Base-by-base conservation (phyloP, 305 asterid genomes). In the Fraxinus ornus region DNA sequence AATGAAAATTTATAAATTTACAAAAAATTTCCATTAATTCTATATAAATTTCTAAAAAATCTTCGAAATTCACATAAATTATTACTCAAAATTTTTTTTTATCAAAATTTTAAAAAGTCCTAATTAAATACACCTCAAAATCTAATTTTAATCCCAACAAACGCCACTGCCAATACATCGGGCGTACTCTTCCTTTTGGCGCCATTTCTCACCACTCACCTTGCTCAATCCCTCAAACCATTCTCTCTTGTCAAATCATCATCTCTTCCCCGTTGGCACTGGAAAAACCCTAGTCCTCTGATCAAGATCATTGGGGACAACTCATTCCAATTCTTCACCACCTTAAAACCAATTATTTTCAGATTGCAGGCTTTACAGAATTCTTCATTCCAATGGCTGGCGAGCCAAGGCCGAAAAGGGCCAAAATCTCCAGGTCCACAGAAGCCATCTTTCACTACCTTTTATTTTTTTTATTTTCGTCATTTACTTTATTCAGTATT, bases 351-450 rank as follows among this genome's bases (percentile, higher is more conserved):
- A 15, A 32, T 52, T 79, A 33, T 35, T 75, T 66, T 39, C 21
- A 22, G 7, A 24, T 83, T 79, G 10, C 75, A 44, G 77, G 8
- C 41, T 81, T 81, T 49, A 28, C 73, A 19, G 72, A 72, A 55
- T 19, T 74, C 33, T 41, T 17, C 80, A 22, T 73, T 77, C 32
- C 75, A 75, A 89, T 89, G 92, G 88, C 49, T 73, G 83, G 78
- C 75, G 87, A 83, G 82, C 90, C 85, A 1, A 77, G 66, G 55
- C 82, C 82, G 21, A 89, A 89, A 76, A 86, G 88, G 87, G 85
- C 83, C 62, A 87, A 84, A 68, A 83, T 89, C 52, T 84, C 86
- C 80, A 89, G 90, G 91, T 89, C 32, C 73, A 24, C 35, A 7
- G 73, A 35, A 7, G 36, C 36, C 73, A 26, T 66, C 17, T 66